Base-by-base conservation (phyloP, 1,139 yeast species). In the Diutina siamensis region DNA sequence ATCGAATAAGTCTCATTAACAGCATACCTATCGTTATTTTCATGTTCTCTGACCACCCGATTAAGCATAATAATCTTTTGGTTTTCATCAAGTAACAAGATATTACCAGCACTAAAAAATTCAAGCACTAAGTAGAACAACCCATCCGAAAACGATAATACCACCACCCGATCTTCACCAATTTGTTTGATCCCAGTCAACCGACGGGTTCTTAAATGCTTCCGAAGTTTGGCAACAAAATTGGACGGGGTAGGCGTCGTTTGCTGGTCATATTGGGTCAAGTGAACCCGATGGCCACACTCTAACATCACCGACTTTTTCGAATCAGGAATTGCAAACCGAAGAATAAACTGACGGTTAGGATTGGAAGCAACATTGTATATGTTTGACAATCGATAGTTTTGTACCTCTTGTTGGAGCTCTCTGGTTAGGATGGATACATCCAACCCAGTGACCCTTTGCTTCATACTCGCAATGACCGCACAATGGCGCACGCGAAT, bases 61-160 rank as follows among this genome's bases (percentile, higher is more conserved):
- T 83, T 89, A 33, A 89, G 65, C 0, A 94, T 71, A 55, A 88
- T 55, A 45, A 88, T 88, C 56, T 75, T 80, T 52, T 69, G 63
- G 28, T 81, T 72, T 34, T 78, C 74, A 58, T 89, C 94, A 51
- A 89, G 68, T 21, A 92, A 67, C 28, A 92, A 67, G 49, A 92
- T 77, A 57, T 92, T 92, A 34, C 98, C 98, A 2, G 96, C 96
- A 57, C 96, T 86, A 65, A 88, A 89, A 55, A 92, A 89, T 58
- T 92, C 98, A 49, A 92, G 64, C 0, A 86, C 95, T 52, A 89
- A 67, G 56, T 84, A 83, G 60, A 66, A 85, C 47, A 78, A 59
- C 7, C 95, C 94, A 54, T 86, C 94, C 46, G 88, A 78, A 61
- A 92, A 89, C 48, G 85, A 79, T 45, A 92, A 60, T 0, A 87